These are phyloP conservation scores for Stereum hirsutum DNA, from an alignment of 1,284 basidiomycete species.

Conservation along the genomic window DNA sequence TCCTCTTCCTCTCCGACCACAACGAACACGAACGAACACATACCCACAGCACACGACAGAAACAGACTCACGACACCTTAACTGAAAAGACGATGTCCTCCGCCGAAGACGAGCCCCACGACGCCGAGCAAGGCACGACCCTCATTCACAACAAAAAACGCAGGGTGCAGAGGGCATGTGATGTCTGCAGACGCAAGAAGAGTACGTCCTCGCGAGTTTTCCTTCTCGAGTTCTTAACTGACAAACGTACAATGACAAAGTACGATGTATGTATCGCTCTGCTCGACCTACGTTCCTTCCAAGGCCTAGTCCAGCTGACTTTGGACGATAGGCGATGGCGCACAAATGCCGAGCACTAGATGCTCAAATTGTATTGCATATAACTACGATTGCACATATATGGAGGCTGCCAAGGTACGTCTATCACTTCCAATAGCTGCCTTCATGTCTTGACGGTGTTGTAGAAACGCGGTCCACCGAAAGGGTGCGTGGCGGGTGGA, in stretches of 20 bases:
- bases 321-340: constrained; percentile 41
- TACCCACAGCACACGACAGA: no score
- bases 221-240: background rate
- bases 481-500: constrained; percentile 45
- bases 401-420: constrained; percentile 60
- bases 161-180: constrained; percentile 66
- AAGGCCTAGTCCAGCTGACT: constrained; percentile 2
- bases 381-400: constrained; percentile 68
- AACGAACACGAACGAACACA: no score
- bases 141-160: constrained; percentile 51
- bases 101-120: constrained; percentile 34
- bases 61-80: no score
- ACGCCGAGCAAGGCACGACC: constrained; percentile 19
- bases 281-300: background rate
- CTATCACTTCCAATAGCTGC: constrained; percentile 12
- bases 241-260: constrained; percentile 19
- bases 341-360: no score
- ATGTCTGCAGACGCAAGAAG: constrained; percentile 69
- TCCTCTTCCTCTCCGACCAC: no score
- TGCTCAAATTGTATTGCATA: constrained; percentile 63
- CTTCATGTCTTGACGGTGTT: background rate
- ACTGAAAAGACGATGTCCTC: no score
- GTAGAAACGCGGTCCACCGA: constrained; percentile 77
- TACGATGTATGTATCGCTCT: constrained; percentile 43
- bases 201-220: constrained; percentile 29